Evolutionary conservation across 2,329 filamentous ascomycete species (phyloP).

Genomic region (Diplodia sapinea): DNA sequence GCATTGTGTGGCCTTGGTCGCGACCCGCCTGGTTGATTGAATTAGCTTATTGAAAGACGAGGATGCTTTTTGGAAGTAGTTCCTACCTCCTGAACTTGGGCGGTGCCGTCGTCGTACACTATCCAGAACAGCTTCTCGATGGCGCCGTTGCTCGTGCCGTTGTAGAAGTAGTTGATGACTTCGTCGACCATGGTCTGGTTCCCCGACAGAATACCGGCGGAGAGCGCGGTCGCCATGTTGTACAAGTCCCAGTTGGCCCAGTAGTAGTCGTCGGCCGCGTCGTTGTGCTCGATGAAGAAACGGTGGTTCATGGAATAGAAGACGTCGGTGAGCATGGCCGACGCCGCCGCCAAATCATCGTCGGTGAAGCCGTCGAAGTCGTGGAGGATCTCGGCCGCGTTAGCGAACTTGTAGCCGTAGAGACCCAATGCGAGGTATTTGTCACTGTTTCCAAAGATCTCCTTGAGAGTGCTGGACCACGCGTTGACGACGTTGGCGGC

Average conservation of each 20-base stretch:
- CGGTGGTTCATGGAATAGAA: constrained; percentile 50
- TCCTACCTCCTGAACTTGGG: constrained; percentile 19
- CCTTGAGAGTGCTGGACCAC: constrained; percentile 47
- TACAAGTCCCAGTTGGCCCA: constrained; percentile 56
- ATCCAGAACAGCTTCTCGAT: constrained; percentile 44
- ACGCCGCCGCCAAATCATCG: constrained; percentile 37
- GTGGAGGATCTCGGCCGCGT: constrained; percentile 54
- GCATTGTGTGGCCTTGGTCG: constrained; percentile 54
- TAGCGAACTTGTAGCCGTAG: constrained; percentile 56
- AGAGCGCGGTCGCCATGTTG: constrained; percentile 51
- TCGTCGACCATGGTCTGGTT: constrained; percentile 51
- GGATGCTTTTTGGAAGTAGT: too few relatives aligned
- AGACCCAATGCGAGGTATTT: constrained; percentile 51
- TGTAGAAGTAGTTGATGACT: constrained; percentile 51
- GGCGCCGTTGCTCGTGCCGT: constrained; percentile 48
- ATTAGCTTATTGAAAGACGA: too few relatives aligned
- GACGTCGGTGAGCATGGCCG: constrained; percentile 44
- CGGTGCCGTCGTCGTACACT: constrained; percentile 21
- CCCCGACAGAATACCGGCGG: constrained; percentile 53
- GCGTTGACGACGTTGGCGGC: constrained; percentile 48
- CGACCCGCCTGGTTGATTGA: constrained; percentile 50
- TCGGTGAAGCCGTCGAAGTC: constrained; percentile 44
- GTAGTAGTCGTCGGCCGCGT: constrained; percentile 45
- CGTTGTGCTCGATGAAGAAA: constrained; percentile 50
- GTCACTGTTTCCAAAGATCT: constrained; percentile 46